These are phyloP conservation scores for Scenedesmus sp. DNA, from an alignment of 163 green algal species.

Conservation along the genomic window DNA sequence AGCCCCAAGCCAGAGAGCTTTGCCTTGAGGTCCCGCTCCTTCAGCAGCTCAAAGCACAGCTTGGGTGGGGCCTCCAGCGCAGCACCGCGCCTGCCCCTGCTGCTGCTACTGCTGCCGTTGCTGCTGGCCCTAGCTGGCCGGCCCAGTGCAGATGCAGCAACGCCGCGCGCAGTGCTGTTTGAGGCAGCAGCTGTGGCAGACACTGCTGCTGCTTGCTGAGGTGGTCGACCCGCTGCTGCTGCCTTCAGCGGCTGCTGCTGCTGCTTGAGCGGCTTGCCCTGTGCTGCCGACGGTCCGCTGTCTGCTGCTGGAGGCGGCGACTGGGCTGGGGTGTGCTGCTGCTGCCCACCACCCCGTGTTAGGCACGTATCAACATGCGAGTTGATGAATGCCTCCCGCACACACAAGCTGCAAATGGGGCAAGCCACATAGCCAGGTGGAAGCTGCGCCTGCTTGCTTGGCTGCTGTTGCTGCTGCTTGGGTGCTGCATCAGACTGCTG, in stretches of 20 bases:
- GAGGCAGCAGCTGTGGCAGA: neutral
- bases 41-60: constrained; percentile 49
- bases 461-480: constrained; percentile 6
- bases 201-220: neutral
- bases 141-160: neutral
- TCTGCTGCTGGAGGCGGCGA: constrained; percentile 5
- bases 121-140: neutral
- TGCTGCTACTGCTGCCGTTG: no score
- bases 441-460: constrained; percentile 3
- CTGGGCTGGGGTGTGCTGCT: neutral
- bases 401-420: constrained; percentile 43
- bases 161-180: neutral
- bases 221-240: neutral
- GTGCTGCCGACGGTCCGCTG: neutral
- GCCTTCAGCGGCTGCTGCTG: neutral
- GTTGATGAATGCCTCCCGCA: constrained; percentile 39
- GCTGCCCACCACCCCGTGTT: neutral
- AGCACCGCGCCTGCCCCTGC: neutral
- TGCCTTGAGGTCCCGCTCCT: constrained; percentile 41
- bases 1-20: constrained; percentile 31
- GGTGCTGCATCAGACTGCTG: neutral
- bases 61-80: constrained; percentile 44
- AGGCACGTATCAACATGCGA: constrained; percentile 45
- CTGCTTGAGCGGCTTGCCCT: neutral
- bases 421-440: constrained; percentile 40